Evolutionary conservation across 768 basidiomycete genomes (phyloP).

Genomic region (Guyanaporus albipodus): DNA sequence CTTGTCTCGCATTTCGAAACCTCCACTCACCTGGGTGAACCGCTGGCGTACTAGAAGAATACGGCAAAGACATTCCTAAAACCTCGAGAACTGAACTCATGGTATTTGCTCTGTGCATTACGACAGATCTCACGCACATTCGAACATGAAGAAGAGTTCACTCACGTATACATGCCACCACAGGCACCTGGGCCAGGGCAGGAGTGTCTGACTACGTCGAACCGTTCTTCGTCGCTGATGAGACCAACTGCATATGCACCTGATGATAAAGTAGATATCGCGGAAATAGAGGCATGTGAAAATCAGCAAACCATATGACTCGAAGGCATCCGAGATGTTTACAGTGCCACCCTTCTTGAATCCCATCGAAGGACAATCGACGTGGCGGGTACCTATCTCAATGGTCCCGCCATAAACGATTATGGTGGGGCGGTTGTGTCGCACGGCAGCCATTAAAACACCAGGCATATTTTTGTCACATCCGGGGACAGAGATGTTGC

Average conservation of each 20-base stretch:
- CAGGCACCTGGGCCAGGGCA: conserved; percentile 85
- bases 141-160: conserved; percentile 4
- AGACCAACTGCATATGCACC: conserved; percentile 74
- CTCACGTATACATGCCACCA: conserved; percentile 83
- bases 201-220: conserved; percentile 82
- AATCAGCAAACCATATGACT: conserved; percentile 61
- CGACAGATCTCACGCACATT: neutral
- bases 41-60: conserved; percentile 73
- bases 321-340: conserved; percentile 82
- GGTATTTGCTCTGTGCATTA: conserved; percentile 62
- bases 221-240: conserved; percentile 74
- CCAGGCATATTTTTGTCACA: conserved; percentile 96
- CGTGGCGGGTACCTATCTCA: conserved; percentile 65
- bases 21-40: conserved; percentile 51
- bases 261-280: conserved; percentile 26
- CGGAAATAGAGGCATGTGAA: neutral
- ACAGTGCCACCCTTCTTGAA: conserved; percentile 76
- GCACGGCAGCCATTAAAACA: conserved; percentile 78
- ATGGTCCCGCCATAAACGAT: conserved; percentile 88
- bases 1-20: neutral
- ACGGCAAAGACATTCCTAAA: conserved; percentile 82
- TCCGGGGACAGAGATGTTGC: conserved; percentile 81
- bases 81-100: conserved; percentile 85
- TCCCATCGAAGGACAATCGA: conserved; percentile 79
- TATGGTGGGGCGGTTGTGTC: conserved; percentile 85